Percentiles rank a stretch among this genome's conserved stretches.
Conservation (phyloP, 176 grass and related monocot genomes). For the Rhynchospora breviuscula region DNA sequence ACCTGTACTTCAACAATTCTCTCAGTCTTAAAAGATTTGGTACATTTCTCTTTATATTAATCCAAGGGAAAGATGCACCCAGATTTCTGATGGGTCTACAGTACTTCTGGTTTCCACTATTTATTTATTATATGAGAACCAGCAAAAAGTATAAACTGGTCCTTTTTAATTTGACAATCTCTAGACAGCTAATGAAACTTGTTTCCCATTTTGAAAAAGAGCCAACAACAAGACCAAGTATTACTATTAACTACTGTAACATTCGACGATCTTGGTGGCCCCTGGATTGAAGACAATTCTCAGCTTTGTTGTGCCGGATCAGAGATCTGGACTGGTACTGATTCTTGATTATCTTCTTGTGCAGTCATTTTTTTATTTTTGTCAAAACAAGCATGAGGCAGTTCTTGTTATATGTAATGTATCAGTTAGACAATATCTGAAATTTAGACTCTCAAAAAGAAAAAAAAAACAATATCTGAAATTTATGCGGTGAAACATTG, state of each 20-base stretch:
- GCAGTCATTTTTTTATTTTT: not conserved
- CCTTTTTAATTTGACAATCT: not conserved
- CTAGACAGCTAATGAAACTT: not conserved
- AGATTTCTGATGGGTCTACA: not conserved
- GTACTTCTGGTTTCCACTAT: not conserved
- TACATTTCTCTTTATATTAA: not conserved
- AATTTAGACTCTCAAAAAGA: too few species aligned
- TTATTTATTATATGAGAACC: not conserved
- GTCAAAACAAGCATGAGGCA: not conserved
- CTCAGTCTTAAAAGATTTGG: not conserved
- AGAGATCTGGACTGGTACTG: constrained; percentile 31
- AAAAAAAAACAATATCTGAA: not conserved
- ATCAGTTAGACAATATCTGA: not conserved
- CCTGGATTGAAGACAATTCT: constrained; percentile 29
- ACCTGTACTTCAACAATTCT: not conserved
- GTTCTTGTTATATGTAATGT: not conserved
- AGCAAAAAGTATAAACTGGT: not conserved
- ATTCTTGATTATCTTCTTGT: not conserved
- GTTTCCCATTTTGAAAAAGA: not conserved
- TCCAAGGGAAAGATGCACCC: not conserved
- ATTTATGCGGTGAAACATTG: too few species aligned
- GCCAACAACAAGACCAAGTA: not conserved
- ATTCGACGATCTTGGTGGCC: constrained; percentile 19
- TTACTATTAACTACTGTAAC: constrained; percentile 21
- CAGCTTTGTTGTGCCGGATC: constrained; percentile 27